Percentiles rank a stretch among this genome's conserved stretches.
phyloP scores from a whole-genome alignment of 371 early-diverging fungal species.

The Capniomyces stellatus region DNA sequence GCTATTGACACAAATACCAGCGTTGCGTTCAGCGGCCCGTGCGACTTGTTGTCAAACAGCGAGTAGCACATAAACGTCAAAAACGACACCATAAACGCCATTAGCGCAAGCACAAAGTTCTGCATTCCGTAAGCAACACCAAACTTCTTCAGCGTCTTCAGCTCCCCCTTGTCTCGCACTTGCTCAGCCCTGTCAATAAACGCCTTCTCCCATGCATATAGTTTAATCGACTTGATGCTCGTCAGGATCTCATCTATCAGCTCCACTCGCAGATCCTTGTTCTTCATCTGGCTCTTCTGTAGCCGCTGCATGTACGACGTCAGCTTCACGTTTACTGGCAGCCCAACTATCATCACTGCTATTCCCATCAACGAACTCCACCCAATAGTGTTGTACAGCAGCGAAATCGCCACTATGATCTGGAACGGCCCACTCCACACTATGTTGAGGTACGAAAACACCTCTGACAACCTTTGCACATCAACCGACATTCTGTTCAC shows the following conservation, averaged over 20 bases:
- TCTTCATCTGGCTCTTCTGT: conserved; percentile 75
- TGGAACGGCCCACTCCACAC: conserved; percentile 86
- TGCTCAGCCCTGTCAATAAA: conserved; percentile 41
- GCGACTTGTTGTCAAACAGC: conserved; percentile 27
- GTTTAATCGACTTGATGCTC: conserved; percentile 84
- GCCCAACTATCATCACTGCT: conserved; percentile 52
- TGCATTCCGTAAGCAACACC: conserved; percentile 40
- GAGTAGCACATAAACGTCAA: conserved; percentile 65
- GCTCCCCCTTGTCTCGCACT: conserved; percentile 55
- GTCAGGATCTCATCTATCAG: conserved; percentile 84
- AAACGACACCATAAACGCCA: conserved; percentile 78
- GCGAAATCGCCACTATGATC: conserved; percentile 53
- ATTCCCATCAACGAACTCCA: conserved; percentile 78
- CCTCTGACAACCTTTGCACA: conserved; percentile 51
- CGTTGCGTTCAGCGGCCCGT: conserved; percentile 45
- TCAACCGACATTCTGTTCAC: conserved; percentile 88
- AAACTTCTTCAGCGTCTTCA: conserved; percentile 58
- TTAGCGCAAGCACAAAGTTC: conserved; percentile 48
- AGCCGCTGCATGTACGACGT: conserved; percentile 42
- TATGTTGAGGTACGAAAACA: conserved; percentile 53
- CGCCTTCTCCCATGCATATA: conserved; percentile 58
- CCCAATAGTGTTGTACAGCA: conserved; percentile 70
- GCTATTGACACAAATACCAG: conserved; percentile 76
- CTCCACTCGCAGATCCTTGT: conserved; percentile 77
- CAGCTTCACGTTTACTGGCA: conserved; percentile 47